Evolutionary conservation across 148 eudicot species (phyloP).

Genomic region (Selenicereus undatus): DNA sequence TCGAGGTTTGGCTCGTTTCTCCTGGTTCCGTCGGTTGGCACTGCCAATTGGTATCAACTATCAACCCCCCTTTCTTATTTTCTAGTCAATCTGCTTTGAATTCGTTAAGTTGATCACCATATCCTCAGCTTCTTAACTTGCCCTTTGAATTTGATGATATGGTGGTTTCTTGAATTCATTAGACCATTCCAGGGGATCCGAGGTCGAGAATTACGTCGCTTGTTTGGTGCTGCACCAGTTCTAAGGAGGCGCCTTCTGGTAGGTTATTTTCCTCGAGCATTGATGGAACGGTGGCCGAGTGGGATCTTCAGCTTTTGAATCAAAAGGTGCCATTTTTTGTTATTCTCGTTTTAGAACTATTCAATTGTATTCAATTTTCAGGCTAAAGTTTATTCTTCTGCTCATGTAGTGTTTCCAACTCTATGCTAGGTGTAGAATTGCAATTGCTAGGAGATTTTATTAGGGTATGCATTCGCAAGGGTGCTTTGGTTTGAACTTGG

Average conservation of each 20-base stretch:
- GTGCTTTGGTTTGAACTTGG: neutral
- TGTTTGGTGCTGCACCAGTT: constrained; percentile 65
- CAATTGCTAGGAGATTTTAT: neutral
- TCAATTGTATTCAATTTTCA: neutral
- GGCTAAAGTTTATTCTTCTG: too few relatives aligned
- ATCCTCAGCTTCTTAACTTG: neutral
- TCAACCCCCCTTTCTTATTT: neutral
- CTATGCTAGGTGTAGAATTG: neutral
- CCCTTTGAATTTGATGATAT: constrained; percentile 2
- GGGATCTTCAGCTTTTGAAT: constrained; percentile 73
- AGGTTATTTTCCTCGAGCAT: constrained; percentile 78
- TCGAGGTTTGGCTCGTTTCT: constrained; percentile 98
- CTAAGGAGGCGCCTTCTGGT: constrained; percentile 32
- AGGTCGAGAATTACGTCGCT: constrained; percentile 65
- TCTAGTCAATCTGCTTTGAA: neutral
- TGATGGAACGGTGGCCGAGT: constrained; percentile 82
- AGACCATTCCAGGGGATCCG: constrained; percentile 79
- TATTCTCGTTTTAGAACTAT: neutral
- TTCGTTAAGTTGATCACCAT: neutral
- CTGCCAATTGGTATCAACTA: constrained; percentile 67
- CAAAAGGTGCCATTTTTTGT: constrained; percentile 48
- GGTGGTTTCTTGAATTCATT: constrained; percentile 12
- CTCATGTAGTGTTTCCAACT: neutral
- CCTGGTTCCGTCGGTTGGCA: constrained; percentile 96
- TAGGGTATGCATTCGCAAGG: neutral